phyloP scores from a whole-genome alignment of 306 rosid genomes.

The Trifolium pratense region DNA sequence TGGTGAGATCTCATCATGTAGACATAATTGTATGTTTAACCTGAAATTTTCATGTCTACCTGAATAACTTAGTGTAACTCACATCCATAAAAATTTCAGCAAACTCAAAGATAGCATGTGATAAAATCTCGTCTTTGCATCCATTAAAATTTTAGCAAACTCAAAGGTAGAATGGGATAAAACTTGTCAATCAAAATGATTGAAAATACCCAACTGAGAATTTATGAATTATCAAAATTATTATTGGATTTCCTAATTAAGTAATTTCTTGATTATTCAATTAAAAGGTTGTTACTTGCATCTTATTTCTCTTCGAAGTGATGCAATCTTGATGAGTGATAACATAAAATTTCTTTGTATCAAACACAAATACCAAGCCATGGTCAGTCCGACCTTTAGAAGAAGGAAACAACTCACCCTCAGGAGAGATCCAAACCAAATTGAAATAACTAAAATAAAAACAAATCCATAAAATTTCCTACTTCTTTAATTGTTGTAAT shows the following conservation, averaged over 20 bases:
- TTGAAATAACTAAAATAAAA: background rate
- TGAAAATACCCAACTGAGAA: background rate
- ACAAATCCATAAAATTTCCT: background rate
- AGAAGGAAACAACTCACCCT: background rate
- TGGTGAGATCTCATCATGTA: too few relatives aligned
- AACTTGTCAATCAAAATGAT: background rate
- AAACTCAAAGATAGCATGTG: too few relatives aligned
- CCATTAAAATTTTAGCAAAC: background rate
- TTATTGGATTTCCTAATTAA: background rate
- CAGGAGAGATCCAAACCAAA: background rate
- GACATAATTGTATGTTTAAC: too few relatives aligned
- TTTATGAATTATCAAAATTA: background rate
- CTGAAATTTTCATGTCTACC: background rate
- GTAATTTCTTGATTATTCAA: background rate
- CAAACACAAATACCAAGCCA: background rate
- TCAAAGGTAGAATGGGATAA: too few relatives aligned
- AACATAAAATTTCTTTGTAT: background rate
- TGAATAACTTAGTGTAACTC: background rate
- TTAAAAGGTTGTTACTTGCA: background rate
- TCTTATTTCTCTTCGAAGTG: background rate
- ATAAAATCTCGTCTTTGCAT: background rate
- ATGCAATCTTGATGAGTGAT: background rate
- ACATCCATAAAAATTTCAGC: too few relatives aligned
- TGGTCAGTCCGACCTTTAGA: background rate
- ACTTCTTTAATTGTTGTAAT: background rate